Conservation (phyloP, 768 basidiomycete species). For the Boletus rubropictus region DNA sequence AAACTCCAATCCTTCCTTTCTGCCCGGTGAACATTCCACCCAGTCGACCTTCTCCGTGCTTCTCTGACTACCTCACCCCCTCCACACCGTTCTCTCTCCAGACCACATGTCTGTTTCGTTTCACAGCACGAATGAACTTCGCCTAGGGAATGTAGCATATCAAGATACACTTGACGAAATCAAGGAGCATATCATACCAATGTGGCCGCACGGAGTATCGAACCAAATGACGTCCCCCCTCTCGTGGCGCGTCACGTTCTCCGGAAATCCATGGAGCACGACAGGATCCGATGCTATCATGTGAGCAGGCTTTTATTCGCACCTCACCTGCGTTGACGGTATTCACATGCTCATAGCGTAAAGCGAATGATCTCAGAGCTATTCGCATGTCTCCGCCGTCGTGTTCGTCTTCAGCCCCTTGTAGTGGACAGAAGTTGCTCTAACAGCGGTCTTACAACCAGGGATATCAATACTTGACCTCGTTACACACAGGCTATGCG, state of each 20-base stretch:
- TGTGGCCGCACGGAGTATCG: constrained; percentile 64
- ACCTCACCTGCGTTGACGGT: constrained; percentile 1
- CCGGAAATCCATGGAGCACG: constrained; percentile 63
- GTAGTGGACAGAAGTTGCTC: constrained; percentile 5
- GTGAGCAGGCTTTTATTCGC: constrained; percentile 33
- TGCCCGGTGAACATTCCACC: constrained; percentile 22
- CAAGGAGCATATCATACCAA: constrained; percentile 46
- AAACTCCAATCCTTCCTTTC: constrained; percentile 32
- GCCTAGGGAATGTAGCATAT: constrained; percentile 39
- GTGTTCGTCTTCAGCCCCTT: constrained; percentile 37
- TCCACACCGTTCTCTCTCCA: constrained; percentile 30
- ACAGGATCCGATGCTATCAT: constrained; percentile 46
- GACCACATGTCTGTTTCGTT: constrained; percentile 74
- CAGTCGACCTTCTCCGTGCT: constrained; percentile 4
- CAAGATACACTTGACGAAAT: constrained; percentile 58
- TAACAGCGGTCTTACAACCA: constrained; percentile 25
- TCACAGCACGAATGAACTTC: constrained; percentile 58
- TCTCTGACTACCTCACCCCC: constrained; percentile 21
- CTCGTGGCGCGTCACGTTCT: constrained; percentile 59
- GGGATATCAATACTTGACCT: constrained; percentile 69
- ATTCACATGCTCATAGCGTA: constrained; percentile 39
- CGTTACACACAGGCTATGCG: constrained; percentile 49
- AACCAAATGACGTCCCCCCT: constrained; percentile 35
- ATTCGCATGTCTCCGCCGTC: constrained; percentile 53
- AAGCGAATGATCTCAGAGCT: constrained; percentile 55